Evolutionary conservation across 179 eudicot genomes (phyloP).

Genomic region (Corrigiola litoralis): DNA sequence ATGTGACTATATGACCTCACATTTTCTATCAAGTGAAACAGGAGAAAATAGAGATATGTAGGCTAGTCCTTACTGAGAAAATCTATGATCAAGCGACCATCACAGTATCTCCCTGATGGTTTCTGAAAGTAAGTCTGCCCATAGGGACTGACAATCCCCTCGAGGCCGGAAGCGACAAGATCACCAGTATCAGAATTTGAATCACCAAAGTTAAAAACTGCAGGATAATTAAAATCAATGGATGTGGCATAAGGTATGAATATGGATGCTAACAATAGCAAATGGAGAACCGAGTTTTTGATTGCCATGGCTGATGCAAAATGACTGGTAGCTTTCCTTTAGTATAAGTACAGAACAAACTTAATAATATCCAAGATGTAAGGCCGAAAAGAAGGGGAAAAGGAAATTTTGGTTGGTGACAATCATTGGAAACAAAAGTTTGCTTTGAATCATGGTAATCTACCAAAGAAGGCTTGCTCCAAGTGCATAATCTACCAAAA

Average conservation of each 20-base stretch:
- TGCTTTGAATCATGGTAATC: slow-evolving; percentile 34
- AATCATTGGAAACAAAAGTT: slow-evolving; percentile 14
- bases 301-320: slow-evolving; percentile 30
- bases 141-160: slow-evolving; percentile 56
- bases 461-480: slow-evolving; percentile 15
- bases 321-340: slow-evolving; percentile 7
- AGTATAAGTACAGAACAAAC: slow-evolving; percentile 13
- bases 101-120: slow-evolving; percentile 86
- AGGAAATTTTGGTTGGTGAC: slow-evolving; percentile 27
- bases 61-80: slow-evolving; percentile 47
- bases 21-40: background rate
- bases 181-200: slow-evolving; percentile 93
- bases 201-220: slow-evolving; percentile 92
- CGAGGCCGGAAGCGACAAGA: slow-evolving; percentile 66
- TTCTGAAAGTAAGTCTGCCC: slow-evolving; percentile 76
- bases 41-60: slow-evolving; percentile 11
- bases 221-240: slow-evolving; percentile 73
- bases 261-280: slow-evolving; percentile 27
- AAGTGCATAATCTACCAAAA: slow-evolving; percentile 1
- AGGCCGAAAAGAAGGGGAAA: background rate
- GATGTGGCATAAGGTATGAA: slow-evolving; percentile 28
- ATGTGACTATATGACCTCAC: background rate
- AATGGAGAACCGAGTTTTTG: slow-evolving; percentile 17
- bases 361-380: slow-evolving; percentile 20
- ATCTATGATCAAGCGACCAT: slow-evolving; percentile 83